A percentile compares a stretch with the other conserved stretches of the same genome.
phyloP scores from a whole-genome alignment of 2,329 filamentous ascomycete genomes.

The Ampelomyces quisqualis region DNA sequence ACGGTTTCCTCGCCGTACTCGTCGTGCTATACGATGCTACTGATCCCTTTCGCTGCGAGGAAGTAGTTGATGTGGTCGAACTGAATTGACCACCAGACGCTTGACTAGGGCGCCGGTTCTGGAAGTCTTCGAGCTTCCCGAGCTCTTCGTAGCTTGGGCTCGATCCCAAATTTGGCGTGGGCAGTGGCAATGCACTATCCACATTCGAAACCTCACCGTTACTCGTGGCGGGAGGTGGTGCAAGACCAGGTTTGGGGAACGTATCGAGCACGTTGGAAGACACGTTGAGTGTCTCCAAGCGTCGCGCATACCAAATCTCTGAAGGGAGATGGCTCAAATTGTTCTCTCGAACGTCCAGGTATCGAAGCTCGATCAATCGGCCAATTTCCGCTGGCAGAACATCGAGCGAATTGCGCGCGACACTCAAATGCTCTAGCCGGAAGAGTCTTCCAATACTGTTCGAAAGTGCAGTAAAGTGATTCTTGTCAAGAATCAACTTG shows the following conservation, averaged over 20 bases:
- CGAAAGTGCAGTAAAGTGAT: conserved; percentile 90
- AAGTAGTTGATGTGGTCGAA: conserved; percentile 69
- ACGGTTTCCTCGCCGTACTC: conserved; percentile 66
- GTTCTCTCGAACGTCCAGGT: conserved; percentile 88
- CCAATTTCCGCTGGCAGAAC: conserved; percentile 86
- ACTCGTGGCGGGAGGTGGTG: conserved; percentile 55
- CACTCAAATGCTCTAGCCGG: conserved; percentile 86
- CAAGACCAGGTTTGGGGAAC: conserved; percentile 81
- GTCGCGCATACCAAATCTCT: conserved; percentile 94
- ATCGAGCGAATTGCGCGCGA: conserved; percentile 85
- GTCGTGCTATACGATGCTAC: conserved; percentile 72
- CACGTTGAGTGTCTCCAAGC: conserved; percentile 86
- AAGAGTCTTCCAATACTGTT: conserved; percentile 79
- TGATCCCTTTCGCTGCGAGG: conserved; percentile 72
- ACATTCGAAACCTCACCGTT: conserved; percentile 36
- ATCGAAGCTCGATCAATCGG: conserved; percentile 77
- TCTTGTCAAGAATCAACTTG: conserved; percentile 86
- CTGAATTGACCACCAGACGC: conserved; percentile 75
- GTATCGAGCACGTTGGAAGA: conserved; percentile 90
- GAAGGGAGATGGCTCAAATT: conserved; percentile 85
- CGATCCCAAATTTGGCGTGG: conserved; percentile 46
- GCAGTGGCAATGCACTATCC: conserved; percentile 49
- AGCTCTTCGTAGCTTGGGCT: conserved; percentile 79
- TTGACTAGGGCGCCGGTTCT: conserved; percentile 76
- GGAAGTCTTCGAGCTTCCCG: conserved; percentile 62